phyloP scores from a whole-genome alignment of 2,329 filamentous ascomycete genomes.

The Diaporthe eres region DNA sequence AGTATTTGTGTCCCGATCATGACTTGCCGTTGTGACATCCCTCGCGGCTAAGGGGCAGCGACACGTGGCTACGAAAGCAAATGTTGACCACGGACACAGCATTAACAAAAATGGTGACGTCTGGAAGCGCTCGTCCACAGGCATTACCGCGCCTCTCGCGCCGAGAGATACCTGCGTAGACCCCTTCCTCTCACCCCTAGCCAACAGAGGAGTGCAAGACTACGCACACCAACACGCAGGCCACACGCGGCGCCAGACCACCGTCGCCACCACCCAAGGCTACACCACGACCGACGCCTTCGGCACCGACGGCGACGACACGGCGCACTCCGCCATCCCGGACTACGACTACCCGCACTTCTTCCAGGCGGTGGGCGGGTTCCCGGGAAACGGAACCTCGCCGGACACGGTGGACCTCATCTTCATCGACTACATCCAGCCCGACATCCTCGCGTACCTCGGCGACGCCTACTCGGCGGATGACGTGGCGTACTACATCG shows the following conservation, averaged over 20 bases:
- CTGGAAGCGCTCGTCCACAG: conserved; percentile 53
- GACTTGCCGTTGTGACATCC: too few species aligned
- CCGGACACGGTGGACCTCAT: conserved; percentile 66
- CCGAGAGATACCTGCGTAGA: conserved; percentile 62
- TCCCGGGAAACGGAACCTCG: conserved; percentile 57
- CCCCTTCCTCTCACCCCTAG: conserved; percentile 48
- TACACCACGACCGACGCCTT: conserved; percentile 71
- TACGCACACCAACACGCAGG: conserved; percentile 50
- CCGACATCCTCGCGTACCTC: conserved; percentile 53
- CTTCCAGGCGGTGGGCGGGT: conserved; percentile 64
- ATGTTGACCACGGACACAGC: conserved; percentile 38
- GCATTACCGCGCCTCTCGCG: conserved; percentile 51
- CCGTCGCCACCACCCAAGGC: conserved; percentile 58
- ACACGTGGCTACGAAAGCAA: too few species aligned
- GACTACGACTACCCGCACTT: conserved; percentile 63
- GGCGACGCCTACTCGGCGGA: conserved; percentile 52
- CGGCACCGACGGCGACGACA: conserved; percentile 68
- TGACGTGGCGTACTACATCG: conserved; percentile 56
- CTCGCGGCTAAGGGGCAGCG: too few species aligned
- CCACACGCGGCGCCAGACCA: conserved; percentile 64
- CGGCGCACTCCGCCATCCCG: conserved; percentile 62
- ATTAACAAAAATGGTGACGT: conserved; percentile 59
- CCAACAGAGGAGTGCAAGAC: conserved; percentile 46
- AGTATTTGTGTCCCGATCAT: conserved; percentile 18
- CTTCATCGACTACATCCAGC: conserved; percentile 66